phyloP scores from a whole-genome alignment of 306 rosid species.

The Arachis stenosperma region DNA sequence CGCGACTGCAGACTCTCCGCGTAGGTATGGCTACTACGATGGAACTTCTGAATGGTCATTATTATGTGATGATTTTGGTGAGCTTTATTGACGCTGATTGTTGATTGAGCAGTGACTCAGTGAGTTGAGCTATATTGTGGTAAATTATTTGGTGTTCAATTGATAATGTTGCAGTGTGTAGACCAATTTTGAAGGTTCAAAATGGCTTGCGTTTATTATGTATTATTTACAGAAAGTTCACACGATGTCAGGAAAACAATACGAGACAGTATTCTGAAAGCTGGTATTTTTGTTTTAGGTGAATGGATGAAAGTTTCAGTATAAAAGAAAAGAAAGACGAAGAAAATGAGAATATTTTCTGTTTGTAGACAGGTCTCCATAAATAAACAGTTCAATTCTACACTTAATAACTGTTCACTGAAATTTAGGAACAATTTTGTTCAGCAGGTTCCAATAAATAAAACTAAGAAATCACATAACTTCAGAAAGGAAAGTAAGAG shows the following conservation, averaged over 20 bases:
- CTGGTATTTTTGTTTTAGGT: not conserved
- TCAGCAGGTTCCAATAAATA: constrained; percentile 4
- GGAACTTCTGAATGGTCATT: constrained; percentile 27
- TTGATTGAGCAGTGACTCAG: constrained; percentile 9
- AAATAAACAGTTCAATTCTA: not conserved
- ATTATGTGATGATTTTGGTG: not conserved
- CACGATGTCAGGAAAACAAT: constrained; percentile 8
- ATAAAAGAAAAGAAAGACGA: not conserved
- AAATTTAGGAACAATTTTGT: not conserved
- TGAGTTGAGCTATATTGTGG: constrained; percentile 27
- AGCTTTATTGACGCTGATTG: not conserved
- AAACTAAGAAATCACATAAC: not conserved
- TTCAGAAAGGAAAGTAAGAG: constrained; percentile 1
- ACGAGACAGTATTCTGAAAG: not conserved
- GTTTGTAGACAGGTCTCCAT: not conserved
- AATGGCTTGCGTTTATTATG: not conserved
- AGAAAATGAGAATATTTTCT: not conserved
- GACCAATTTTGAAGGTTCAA: not conserved
- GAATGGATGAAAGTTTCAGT: not conserved
- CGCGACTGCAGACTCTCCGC: constrained; percentile 81
- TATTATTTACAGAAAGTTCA: not conserved
- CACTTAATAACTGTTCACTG: not conserved
- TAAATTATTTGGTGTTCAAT: constrained; percentile 22
- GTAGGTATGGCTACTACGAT: constrained; percentile 65
- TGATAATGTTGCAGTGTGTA: not conserved